Conservation (phyloP, 148 eudicot species). For the Fagopyrum homotropicum region DNA sequence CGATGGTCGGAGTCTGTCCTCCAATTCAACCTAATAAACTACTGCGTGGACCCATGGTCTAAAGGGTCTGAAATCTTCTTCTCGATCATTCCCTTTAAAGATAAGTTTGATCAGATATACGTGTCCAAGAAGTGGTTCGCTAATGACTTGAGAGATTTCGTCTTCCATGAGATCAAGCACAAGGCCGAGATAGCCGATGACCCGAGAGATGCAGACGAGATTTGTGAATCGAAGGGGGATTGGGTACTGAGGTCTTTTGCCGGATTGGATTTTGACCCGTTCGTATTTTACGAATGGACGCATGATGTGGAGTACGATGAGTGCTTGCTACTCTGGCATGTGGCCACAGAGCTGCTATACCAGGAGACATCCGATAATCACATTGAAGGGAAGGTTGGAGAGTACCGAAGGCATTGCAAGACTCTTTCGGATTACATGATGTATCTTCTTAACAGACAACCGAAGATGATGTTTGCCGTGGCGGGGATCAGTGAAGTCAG, state of each 20-base stretch:
- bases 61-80: conserved; percentile 1
- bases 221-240: conserved; percentile 5
- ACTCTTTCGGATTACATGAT: conserved; percentile 7
- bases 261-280: conserved; percentile 23
- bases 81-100: conserved; percentile 16
- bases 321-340: conserved; percentile 43
- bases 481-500: conserved; percentile 8
- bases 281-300: conserved; percentile 22
- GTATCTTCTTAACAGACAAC: background rate
- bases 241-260: conserved; percentile 11
- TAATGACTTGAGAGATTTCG: conserved; percentile 21
- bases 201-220: background rate
- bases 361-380: background rate
- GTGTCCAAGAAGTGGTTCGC: conserved; percentile 17
- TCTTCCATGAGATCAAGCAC: conserved; percentile 26
- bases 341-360: conserved; percentile 40
- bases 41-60: conserved; percentile 22
- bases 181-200: conserved; percentile 28
- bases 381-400: background rate
- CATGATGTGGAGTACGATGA: conserved; percentile 36
- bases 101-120: conserved; percentile 22
- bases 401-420: background rate
- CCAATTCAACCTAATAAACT: conserved; percentile 24
- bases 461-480: conserved; percentile 5
- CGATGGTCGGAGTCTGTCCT: conserved; percentile 26